Evolutionary conservation across 352 stramenopile genomes (phyloP).

Genomic region (Blastocystis sp.): DNA sequence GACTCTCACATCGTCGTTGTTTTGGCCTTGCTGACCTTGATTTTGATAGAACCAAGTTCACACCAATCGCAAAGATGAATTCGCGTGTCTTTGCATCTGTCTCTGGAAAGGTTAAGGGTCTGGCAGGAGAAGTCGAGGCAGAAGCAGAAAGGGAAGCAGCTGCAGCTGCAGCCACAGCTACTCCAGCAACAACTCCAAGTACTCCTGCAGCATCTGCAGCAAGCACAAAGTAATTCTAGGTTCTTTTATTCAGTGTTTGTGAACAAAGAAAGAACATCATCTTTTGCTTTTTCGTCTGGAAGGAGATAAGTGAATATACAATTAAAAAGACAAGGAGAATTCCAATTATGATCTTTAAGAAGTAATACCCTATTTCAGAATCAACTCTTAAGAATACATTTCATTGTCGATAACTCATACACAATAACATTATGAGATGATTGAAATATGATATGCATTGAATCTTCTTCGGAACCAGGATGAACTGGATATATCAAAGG

Average conservation of each 20-base stretch:
- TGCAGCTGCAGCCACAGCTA: neutral
- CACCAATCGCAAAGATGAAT: constrained; percentile 2
- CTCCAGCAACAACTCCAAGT: neutral
- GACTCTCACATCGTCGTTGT: neutral
- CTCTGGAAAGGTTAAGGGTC: constrained; percentile 32
- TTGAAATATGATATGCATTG: neutral
- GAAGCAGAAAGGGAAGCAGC: neutral
- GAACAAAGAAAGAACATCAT: neutral
- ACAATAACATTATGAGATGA: neutral
- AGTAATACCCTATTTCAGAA: neutral
- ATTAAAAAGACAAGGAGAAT: neutral
- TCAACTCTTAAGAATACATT: neutral
- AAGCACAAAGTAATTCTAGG: too few species aligned
- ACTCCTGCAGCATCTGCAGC: too few species aligned
- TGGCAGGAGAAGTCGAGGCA: neutral
- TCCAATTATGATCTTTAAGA: neutral
- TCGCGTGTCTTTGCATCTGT: constrained; percentile 31
- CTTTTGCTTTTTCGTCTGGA: neutral
- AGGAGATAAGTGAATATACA: too few species aligned
- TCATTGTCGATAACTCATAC: neutral
- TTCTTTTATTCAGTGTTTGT: constrained; percentile 22
- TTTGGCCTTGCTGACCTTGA: constrained; percentile 30
- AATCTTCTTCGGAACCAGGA: neutral
- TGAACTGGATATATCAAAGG: neutral
- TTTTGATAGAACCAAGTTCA: constrained; percentile 6